Base-by-base conservation (phyloP, 257 asterid genomes). In the Solanum pinnatisectum region DNA sequence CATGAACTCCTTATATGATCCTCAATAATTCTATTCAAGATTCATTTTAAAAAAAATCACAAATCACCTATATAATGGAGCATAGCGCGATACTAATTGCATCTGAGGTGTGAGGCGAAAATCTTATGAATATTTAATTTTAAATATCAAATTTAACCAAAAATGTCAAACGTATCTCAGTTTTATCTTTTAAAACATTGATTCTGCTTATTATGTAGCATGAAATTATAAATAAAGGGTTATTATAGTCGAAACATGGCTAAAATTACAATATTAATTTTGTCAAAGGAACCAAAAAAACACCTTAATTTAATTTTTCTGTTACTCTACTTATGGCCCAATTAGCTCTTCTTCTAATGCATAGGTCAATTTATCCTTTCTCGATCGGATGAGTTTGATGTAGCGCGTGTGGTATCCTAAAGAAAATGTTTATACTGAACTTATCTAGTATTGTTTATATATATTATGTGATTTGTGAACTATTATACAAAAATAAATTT, bases 321-420 rank as follows among this genome's bases (percentile, higher is more conserved):
- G 83, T 23, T 30, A 30, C 84, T n/a, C 23, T 40, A 12, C 84
- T 40, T 77, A 2, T 77, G 23, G 60, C 36, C 36, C 84, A 78
- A 40, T 42, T 78, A 78, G 14, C 60, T 77, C 35, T 77, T 23
- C 59, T 39, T 23, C 22, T 13, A 1, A 36, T 74, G 40, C 49
- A 22, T 37, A 37, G 22, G 84, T 77, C 84, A 76, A n/a, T 7
- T 32, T 16, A 30, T 16, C 4, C 2, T 5, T 65, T 63, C 1
- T 63, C 6, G 3, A 10, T 10, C 71, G 15, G 5, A 0, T n/a
- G 15, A 4, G 7, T 63, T 65, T 65, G 18, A 5, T 25, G 4
- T 13, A 25, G 5, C 0, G 1, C 14, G 10, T 1, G 15, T 1
- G 18, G 0, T 25, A 67, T 67, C 0, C 12, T 2, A 2, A 63